These are phyloP conservation scores for Aspergillus wentii DNA, from an alignment of 495 filamentous ascomycete species.

Conservation along the genomic window DNA sequence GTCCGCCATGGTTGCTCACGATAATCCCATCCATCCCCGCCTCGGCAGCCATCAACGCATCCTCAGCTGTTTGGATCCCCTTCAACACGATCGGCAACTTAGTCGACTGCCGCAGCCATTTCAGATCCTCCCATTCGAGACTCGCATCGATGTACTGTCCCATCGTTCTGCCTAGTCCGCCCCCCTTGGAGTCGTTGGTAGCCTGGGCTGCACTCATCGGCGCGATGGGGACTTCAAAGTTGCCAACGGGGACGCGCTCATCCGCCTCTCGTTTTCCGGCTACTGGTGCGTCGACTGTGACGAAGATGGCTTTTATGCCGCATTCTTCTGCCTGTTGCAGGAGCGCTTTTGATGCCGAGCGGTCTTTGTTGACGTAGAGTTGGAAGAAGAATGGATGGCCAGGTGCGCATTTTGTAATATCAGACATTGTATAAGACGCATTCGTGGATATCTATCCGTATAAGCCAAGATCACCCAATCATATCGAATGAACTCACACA, in stretches of 20 bases:
- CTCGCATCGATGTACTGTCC: no score
- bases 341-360: conserved; percentile 68
- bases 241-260: no score
- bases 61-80: conserved; percentile 45
- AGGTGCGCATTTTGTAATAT: no score
- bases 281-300: conserved; percentile 65
- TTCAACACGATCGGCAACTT: conserved; percentile 44
- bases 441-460: no score
- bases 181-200: no score
- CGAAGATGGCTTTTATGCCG: conserved; percentile 68
- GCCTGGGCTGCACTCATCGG: no score
- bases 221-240: no score
- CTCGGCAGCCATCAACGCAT: conserved; percentile 42
- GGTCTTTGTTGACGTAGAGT: conserved; percentile 84
- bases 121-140: conserved; percentile 5
- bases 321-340: conserved; percentile 71
- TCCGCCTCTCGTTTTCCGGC: conserved; percentile 59
- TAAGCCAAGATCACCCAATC: conserved; percentile 53
- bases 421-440: no score
- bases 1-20: conserved; percentile 16
- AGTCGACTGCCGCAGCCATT: conserved; percentile 37
- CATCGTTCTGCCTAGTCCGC: no score
- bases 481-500: conserved; percentile 56
- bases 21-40: conserved; percentile 47
- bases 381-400: conserved; percentile 78